Evolutionary conservation across 1,284 basidiomycete genomes (phyloP), one percentile per base, ranked within the genome.

Genomic region (Apiotrichum sp.): DNA sequence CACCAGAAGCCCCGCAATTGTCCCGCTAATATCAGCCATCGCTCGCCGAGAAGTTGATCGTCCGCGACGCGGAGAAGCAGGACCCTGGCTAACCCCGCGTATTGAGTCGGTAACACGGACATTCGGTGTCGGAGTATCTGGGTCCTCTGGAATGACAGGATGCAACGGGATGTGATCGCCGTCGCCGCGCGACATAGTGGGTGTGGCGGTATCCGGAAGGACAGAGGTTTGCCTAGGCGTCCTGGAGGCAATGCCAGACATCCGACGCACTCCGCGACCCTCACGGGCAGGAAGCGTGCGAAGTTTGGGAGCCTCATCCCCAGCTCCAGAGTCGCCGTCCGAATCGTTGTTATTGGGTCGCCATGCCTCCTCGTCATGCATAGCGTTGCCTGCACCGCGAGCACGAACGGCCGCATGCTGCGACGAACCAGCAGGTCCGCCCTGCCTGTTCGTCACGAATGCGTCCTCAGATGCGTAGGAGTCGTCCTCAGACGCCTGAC

Each of bases 391-490:
- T 3, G 35, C 35, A 4, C 47, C 35, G 16, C 47, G 34, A 2
- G 47, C 6, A 10, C 7, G 4, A 8, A 38, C 36, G 13, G 8
- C 13, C 40, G 6, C 10, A 16, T 16, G 6, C 2, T n/a, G 47
- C 9, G 47, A 48, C 8, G 47, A 35, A 31, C 53, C 47, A 34
- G 16, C 47, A 11, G 44, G 32, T 3, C 38, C 44, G 8, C 44
- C 46, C 9, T 43, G n/a, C 22, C 41, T 36, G 7, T 50, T 33
- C 13, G 29, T 29, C 11, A 32, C 31, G 11, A 31, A 34, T 14
- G 70, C 70, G 32, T 70, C 67, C 10, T 61, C 68, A 34, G 70
- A 69, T 13, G 69, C 57, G 58, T 73, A 75, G 5, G 71, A 68
- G 62, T 68, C 55, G 13, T 69, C 71, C 6, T 59, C 65, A 13